Evolutionary conservation across 495 filamentous ascomycete species (phyloP).

Genomic region (Lineolata rhizophorae): DNA sequence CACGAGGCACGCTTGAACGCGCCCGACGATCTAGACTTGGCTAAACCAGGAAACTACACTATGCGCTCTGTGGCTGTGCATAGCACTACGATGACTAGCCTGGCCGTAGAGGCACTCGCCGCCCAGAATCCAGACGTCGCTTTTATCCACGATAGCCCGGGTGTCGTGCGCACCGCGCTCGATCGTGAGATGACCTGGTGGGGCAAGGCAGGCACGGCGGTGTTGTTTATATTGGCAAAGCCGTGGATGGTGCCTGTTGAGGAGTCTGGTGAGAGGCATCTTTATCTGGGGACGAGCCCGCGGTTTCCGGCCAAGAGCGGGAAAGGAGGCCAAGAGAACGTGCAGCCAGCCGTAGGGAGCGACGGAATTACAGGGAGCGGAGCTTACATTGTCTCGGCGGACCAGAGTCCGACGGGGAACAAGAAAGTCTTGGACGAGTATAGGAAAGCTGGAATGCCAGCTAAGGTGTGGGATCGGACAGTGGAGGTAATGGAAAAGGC

Average conservation of each 20-base stretch:
- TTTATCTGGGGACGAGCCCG: conserved; percentile 5
- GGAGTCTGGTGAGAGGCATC: conserved; percentile 9
- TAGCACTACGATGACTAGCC: conserved; percentile 7
- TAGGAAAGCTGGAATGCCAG: too few relatives aligned
- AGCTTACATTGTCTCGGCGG: conserved; percentile 5
- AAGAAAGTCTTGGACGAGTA: conserved; percentile 6
- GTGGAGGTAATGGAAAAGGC: too few relatives aligned
- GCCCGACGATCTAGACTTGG: too few relatives aligned
- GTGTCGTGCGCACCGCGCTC: conserved; percentile 1
- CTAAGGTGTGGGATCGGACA: too few relatives aligned
- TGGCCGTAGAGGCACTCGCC: conserved; percentile 5
- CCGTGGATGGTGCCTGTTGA: background rate
- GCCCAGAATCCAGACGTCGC: conserved; percentile 1
- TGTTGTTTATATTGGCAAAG: conserved; percentile 1
- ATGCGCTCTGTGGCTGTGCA: conserved; percentile 10
- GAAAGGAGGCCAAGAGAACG: conserved; percentile 1
- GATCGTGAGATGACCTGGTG: background rate
- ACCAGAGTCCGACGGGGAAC: conserved; percentile 7
- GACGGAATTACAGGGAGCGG: conserved; percentile 2
- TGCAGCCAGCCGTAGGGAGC: conserved; percentile 4
- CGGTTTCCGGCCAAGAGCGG: conserved; percentile 2
- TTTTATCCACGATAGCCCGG: conserved; percentile 6
- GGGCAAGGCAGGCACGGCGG: background rate
- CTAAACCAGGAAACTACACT: conserved; percentile 7
- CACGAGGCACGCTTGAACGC: too few relatives aligned